These are phyloP conservation scores for Mortierella hygrophila DNA, from an alignment of 192 early-diverging fungal species.

Conservation along the genomic window DNA sequence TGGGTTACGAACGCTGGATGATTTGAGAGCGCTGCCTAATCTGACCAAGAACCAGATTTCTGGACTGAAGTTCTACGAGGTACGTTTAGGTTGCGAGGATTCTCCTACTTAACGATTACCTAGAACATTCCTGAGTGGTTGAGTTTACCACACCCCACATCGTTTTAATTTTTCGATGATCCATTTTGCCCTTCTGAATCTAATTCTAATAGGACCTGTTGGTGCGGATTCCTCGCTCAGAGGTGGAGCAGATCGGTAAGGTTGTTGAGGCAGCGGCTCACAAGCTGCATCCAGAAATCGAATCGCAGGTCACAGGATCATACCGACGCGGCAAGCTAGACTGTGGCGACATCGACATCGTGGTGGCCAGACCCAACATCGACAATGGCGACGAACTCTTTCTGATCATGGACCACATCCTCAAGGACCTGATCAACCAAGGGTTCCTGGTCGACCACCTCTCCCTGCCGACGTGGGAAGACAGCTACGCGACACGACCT, in stretches of 20 bases:
- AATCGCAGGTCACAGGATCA: slow-evolving; percentile 48
- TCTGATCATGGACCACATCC: slow-evolving; percentile 39
- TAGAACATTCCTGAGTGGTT: neutral
- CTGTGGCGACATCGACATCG: slow-evolving; percentile 59
- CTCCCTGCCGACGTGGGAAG: slow-evolving; percentile 22
- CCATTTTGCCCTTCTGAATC: neutral
- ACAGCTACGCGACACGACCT: slow-evolving; percentile 6
- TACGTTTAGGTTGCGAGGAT: slow-evolving; percentile 5
- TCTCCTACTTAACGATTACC: neutral
- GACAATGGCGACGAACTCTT: slow-evolving; percentile 42
- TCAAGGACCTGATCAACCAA: slow-evolving; percentile 21
- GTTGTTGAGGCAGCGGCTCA: slow-evolving; percentile 26
- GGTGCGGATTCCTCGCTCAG: slow-evolving; percentile 48
- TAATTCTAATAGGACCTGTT: slow-evolving; percentile 22
- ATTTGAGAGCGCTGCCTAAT: slow-evolving; percentile 28
- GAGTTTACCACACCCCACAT: neutral
- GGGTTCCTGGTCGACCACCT: slow-evolving; percentile 49
- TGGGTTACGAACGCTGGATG: slow-evolving; percentile 43
- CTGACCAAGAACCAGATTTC: slow-evolving; percentile 42
- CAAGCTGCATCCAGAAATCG: slow-evolving; percentile 38
- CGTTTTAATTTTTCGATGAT: neutral
- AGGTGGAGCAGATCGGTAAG: slow-evolving; percentile 49
- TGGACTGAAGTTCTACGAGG: slow-evolving; percentile 39
- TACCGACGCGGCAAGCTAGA: slow-evolving; percentile 53
- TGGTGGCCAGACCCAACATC: slow-evolving; percentile 42